Evolutionary conservation across 495 filamentous ascomycete genomes (phyloP), one percentile per base, ranked within the genome.

Genomic region (Talaromyces liani): DNA sequence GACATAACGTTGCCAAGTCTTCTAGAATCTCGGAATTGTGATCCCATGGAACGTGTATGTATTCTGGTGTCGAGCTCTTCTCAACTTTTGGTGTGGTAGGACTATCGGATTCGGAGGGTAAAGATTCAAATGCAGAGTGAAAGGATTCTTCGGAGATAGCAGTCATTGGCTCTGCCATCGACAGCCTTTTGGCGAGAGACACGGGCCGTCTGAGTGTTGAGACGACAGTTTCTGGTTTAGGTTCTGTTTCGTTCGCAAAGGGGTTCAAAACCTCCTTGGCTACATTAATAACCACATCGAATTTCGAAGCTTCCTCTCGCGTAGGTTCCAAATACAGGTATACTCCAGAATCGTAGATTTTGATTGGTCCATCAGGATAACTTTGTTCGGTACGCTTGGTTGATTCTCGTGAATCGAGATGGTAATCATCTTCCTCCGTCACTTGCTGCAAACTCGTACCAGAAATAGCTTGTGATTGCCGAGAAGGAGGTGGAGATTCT

Each of bases 11-110:
- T 71, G 88, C 86, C 31, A 98, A 75, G 70, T 98, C 94, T 24
- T 89, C 86, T 16, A 93, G 85, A 64, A 98, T 96, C 65, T 97
- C 91, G 0, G 93, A 96, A 69, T 98, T 97, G 75, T 98, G 94
- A 66, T 98, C 95, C 94, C 94, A 98, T 3, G 85, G 88, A 55
- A 98, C 89, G 71, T 98, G 94, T 58, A 98, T 87, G 70, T 98
- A 98, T 72, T 98, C 94, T 2, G 94, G 94, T 25, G 85, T 75
- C 16, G 79, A 75, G 27, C 73, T 64, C 14, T 70, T 66, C 27
- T 68, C 69, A 20, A 67, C 71, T 47, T 76, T 78, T 2, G 89
- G 88, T 1, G 86, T 88, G 9, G 81, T 83, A 5, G 84, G 82
- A n/a, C 71, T 60, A 71, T 80, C 66, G 51, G 68, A 60, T 34